These are phyloP conservation scores for Myotisia sp. DNA, from an alignment of 2,329 filamentous ascomycete genomes.

Conservation along the genomic window DNA sequence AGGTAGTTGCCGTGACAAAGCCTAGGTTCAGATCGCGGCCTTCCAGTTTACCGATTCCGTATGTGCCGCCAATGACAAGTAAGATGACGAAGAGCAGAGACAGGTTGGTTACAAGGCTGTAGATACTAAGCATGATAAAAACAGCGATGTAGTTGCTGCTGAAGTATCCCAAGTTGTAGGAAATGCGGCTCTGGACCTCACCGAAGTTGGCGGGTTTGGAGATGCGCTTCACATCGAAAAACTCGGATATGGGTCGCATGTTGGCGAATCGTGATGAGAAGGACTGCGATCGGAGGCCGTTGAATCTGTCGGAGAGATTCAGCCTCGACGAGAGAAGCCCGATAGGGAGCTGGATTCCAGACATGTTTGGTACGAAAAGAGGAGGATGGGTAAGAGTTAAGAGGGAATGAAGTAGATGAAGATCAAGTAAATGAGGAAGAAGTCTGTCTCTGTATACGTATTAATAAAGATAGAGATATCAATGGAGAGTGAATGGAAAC, in stretches of 20 bases:
- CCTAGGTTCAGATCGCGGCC: constrained; percentile 81
- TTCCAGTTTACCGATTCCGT: constrained; percentile 76
- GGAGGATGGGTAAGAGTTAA: not conserved
- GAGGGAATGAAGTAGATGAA: not conserved
- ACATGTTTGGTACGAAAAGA: constrained; percentile 39
- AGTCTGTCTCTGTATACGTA: too few relatives aligned
- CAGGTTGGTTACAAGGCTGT: constrained; percentile 79
- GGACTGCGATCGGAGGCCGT: constrained; percentile 64
- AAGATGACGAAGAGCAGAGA: constrained; percentile 83
- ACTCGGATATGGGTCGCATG: constrained; percentile 78
- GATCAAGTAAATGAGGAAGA: too few relatives aligned
- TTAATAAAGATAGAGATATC: too few relatives aligned
- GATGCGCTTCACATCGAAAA: constrained; percentile 87
- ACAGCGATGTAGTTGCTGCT: constrained; percentile 95
- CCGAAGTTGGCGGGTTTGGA: constrained; percentile 86
- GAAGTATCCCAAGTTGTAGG: constrained; percentile 95
- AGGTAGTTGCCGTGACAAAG: constrained; percentile 66
- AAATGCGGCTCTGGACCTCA: constrained; percentile 81
- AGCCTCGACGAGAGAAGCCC: constrained; percentile 83
- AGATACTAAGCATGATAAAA: constrained; percentile 90
- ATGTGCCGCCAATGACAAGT: constrained; percentile 74
- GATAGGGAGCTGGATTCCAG: constrained; percentile 81
- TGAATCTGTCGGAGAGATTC: constrained; percentile 73
- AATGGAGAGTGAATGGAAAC: too few relatives aligned
- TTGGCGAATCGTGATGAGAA: constrained; percentile 77